Evolutionary conservation across 1,284 basidiomycete genomes (phyloP).

Genomic region (Boletus calvinii): DNA sequence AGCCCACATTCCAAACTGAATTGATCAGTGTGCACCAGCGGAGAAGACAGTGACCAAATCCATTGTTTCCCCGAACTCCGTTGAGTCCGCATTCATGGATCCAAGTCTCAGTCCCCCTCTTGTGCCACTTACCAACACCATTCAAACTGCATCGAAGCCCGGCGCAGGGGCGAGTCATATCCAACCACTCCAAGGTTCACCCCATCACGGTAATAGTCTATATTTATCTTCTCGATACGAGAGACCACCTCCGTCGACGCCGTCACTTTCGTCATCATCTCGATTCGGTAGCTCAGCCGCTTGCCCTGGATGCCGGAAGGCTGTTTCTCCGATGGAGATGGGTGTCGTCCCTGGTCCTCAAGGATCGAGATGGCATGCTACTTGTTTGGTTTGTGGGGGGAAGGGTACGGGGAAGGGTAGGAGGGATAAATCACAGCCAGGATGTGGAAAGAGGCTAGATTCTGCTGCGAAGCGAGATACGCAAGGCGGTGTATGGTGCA

Average conservation of each 20-base stretch:
- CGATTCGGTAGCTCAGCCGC: constrained; percentile 63
- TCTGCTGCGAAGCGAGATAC: constrained; percentile 74
- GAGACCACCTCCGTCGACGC: constrained; percentile 41
- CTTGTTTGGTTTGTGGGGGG: constrained; percentile 77
- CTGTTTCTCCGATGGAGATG: constrained; percentile 76
- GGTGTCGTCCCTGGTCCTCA: constrained; percentile 81
- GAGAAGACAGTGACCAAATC: constrained; percentile 45
- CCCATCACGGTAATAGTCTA: constrained; percentile 13
- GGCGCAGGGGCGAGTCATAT: constrained; percentile 16
- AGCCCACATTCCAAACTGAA: constrained; percentile 10
- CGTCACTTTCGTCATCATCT: constrained; percentile 43
- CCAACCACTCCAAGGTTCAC: constrained; percentile 14
- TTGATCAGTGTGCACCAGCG: constrained; percentile 61
- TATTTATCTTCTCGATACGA: constrained; percentile 48
- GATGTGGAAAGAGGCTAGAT: constrained; percentile 79
- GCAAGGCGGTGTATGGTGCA: constrained; percentile 75
- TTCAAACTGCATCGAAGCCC: constrained; percentile 27
- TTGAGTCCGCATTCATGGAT: constrained; percentile 24
- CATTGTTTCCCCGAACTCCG: constrained; percentile 22
- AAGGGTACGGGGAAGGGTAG: constrained; percentile 44
- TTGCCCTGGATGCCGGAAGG: constrained; percentile 71
- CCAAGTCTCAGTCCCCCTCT: constrained; percentile 20
- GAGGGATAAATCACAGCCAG: constrained; percentile 58
- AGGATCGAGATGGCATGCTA: constrained; percentile 72
- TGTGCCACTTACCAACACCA: constrained; percentile 23